phyloP scores from a whole-genome alignment of 2,329 filamentous ascomycete genomes.

The Metarhizium anisopliae region DNA sequence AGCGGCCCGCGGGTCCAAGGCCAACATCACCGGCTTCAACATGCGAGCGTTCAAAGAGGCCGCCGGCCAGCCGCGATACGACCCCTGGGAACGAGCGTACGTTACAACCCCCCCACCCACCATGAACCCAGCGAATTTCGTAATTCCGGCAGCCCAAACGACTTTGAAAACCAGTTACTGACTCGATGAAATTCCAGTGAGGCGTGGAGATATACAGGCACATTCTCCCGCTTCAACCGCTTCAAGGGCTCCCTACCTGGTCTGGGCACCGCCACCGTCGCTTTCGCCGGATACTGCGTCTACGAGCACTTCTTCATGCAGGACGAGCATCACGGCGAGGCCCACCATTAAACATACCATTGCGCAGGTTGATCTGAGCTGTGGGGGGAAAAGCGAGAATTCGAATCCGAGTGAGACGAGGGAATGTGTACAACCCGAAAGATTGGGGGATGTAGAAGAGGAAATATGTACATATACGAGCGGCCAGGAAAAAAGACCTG shows the following conservation, averaged over 20 bases:
- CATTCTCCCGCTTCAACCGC: slow-evolving; percentile 80
- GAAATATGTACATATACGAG: slow-evolving; percentile 2
- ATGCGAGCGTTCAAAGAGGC: slow-evolving; percentile 69
- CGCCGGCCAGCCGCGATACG: slow-evolving; percentile 52
- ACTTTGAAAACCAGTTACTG: slow-evolving; percentile 3
- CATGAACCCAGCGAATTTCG: too few relatives aligned
- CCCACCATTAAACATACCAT: slow-evolving; percentile 27
- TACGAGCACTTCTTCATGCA: slow-evolving; percentile 84
- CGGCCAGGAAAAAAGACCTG: background rate
- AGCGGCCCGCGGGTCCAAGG: slow-evolving; percentile 44
- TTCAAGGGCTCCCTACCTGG: slow-evolving; percentile 84
- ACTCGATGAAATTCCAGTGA: slow-evolving; percentile 50
- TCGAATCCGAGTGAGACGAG: too few relatives aligned
- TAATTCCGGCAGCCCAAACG: background rate
- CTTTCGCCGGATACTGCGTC: slow-evolving; percentile 80
- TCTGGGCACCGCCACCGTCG: slow-evolving; percentile 83
- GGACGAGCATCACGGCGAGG: slow-evolving; percentile 52
- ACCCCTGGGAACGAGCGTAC: slow-evolving; percentile 58
- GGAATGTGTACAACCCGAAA: background rate
- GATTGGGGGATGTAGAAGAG: background rate
- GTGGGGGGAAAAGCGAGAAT: background rate
- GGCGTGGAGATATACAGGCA: slow-evolving; percentile 86
- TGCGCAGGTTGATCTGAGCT: background rate
- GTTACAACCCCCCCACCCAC: slow-evolving; percentile 20
- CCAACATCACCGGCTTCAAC: slow-evolving; percentile 90